phyloP scores from a whole-genome alignment of 768 basidiomycete species.

The Porpolomopsis calyptriformis region DNA sequence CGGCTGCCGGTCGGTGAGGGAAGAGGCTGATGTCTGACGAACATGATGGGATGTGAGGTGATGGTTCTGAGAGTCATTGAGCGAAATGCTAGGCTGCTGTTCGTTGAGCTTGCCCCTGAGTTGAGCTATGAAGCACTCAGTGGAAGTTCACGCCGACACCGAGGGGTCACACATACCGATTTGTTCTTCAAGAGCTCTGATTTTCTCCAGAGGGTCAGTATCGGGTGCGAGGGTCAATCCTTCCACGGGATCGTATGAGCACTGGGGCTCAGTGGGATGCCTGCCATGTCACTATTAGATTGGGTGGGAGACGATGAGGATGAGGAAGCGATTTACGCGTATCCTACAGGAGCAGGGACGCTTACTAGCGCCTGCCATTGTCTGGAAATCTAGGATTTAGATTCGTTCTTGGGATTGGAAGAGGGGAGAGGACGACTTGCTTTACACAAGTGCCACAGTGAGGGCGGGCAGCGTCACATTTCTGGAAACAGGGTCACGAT shows the following conservation, averaged over 20 bases:
- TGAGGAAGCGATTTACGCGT: slow-evolving; percentile 50
- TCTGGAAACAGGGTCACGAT: slow-evolving; percentile 31
- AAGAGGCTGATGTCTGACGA: slow-evolving; percentile 10
- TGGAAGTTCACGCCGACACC: slow-evolving; percentile 7
- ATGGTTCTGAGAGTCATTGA: slow-evolving; percentile 28
- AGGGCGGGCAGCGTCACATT: slow-evolving; percentile 82
- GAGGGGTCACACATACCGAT: slow-evolving; percentile 37
- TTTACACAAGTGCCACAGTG: slow-evolving; percentile 80
- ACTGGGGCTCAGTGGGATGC: slow-evolving; percentile 79
- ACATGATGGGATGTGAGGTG: slow-evolving; percentile 13
- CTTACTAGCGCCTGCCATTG: slow-evolving; percentile 76
- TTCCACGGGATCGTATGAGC: slow-evolving; percentile 79
- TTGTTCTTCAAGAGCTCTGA: slow-evolving; percentile 66
- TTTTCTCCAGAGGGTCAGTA: slow-evolving; percentile 69
- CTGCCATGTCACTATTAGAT: slow-evolving; percentile 27
- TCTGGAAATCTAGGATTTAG: slow-evolving; percentile 25
- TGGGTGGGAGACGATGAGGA: neutral
- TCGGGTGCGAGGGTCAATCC: slow-evolving; percentile 68
- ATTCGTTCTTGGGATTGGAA: neutral
- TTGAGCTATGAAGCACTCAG: slow-evolving; percentile 32
- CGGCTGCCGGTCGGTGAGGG: neutral
- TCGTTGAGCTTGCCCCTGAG: slow-evolving; percentile 56
- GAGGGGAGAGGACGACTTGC: slow-evolving; percentile 30
- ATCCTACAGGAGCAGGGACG: slow-evolving; percentile 78
- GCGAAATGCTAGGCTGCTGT: slow-evolving; percentile 29